A percentile compares a stretch with the other conserved stretches of the same genome.
These are phyloP conservation scores for Picea engelmannii DNA, from an alignment of 83 land plant genomes.

Conservation along the genomic window DNA sequence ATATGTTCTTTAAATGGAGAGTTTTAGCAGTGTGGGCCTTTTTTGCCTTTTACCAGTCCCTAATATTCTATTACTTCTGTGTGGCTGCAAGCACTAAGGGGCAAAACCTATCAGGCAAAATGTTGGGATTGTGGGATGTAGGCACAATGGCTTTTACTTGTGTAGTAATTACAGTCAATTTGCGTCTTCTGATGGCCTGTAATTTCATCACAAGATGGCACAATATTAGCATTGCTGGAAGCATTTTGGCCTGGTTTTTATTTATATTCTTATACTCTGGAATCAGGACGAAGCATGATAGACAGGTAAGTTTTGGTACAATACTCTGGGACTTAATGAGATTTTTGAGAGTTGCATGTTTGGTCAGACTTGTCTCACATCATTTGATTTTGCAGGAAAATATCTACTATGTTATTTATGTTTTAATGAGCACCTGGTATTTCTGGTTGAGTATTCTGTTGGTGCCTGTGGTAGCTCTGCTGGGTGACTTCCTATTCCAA, in stretches of 20 bases:
- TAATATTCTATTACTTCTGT: conserved; percentile 74
- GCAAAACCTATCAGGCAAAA: conserved; percentile 69
- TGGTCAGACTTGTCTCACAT: neutral
- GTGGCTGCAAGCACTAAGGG: conserved; percentile 48
- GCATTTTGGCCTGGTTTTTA: conserved; percentile 91
- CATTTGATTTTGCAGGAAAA: conserved; percentile 70
- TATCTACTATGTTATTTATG: conserved; percentile 78
- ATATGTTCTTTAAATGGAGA: conserved; percentile 90
- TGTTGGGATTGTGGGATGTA: conserved; percentile 96
- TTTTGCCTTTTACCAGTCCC: conserved; percentile 85
- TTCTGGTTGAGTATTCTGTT: conserved; percentile 81
- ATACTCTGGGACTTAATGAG: neutral
- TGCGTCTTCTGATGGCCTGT: conserved; percentile 90
- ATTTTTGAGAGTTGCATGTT: neutral
- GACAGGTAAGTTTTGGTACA: conserved; percentile 59
- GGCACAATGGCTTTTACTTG: conserved; percentile 99
- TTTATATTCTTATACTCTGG: conserved; percentile 92
- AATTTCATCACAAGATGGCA: conserved; percentile 90
- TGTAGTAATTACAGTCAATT: conserved; percentile 89
- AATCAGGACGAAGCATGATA: conserved; percentile 56
- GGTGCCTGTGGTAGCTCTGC: conserved; percentile 84
- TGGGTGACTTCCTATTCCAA: conserved; percentile 72
- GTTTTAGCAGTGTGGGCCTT: conserved; percentile 89
- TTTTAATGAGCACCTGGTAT: conserved; percentile 87
- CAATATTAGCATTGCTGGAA: conserved; percentile 75